Evolutionary conservation across 1,284 basidiomycete species (phyloP).

Genomic region (Boletus smithii): DNA sequence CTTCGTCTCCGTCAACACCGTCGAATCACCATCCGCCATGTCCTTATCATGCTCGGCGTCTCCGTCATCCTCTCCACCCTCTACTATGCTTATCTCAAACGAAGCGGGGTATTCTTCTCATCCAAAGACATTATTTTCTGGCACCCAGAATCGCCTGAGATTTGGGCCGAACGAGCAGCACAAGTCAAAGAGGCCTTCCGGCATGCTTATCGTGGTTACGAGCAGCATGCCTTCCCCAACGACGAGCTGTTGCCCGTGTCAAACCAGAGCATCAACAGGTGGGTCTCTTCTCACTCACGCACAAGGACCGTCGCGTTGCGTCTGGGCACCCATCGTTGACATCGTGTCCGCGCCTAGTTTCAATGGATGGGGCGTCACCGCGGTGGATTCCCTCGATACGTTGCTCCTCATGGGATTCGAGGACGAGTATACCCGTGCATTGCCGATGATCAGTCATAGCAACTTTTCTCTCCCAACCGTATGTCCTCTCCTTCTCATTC

Average conservation of each 20-base stretch:
- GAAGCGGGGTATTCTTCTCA: constrained; percentile 5
- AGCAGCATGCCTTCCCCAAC: constrained; percentile 49
- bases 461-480: constrained; percentile 54
- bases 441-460: constrained; percentile 61
- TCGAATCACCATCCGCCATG: constrained; percentile 30
- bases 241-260: constrained; percentile 61
- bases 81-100: constrained; percentile 20
- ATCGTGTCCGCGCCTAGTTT: constrained; percentile 44
- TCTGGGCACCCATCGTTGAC: too few species aligned
- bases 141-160: constrained; percentile 23
- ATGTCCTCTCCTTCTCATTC: background rate
- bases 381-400: constrained; percentile 83
- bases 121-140: constrained; percentile 12
- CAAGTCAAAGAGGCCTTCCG: constrained; percentile 57
- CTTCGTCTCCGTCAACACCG: constrained; percentile 17
- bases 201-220: constrained; percentile 63
- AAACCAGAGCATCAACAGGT: constrained; percentile 50
- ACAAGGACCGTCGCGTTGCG: too few species aligned
- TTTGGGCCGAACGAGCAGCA: constrained; percentile 54
- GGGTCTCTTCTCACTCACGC: constrained; percentile 18
- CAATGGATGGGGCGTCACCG: constrained; percentile 84
- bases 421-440: constrained; percentile 71
- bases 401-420: constrained; percentile 82
- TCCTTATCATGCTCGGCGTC: constrained; percentile 25
- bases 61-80: constrained; percentile 21